phyloP scores from a whole-genome alignment of 352 stramenopile genomes.

The Pythium phragmiticola region DNA sequence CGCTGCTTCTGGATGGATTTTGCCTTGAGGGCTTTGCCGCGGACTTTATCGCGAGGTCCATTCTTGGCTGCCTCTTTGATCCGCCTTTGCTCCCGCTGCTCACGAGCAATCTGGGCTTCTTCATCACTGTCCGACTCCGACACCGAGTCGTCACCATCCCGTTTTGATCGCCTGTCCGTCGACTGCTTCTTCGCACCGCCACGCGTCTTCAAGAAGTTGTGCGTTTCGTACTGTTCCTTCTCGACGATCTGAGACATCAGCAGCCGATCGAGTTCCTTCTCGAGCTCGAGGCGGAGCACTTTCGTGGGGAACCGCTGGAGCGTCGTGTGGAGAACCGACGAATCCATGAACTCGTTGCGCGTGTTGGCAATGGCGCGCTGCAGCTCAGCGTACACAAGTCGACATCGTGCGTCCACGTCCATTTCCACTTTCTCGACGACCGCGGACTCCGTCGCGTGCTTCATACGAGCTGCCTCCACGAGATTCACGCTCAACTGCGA shows the following conservation, averaged over 20 bases:
- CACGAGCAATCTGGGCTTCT: conserved; percentile 61
- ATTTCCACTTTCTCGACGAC: conserved; percentile 50
- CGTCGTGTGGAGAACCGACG: conserved; percentile 84
- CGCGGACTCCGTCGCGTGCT: conserved; percentile 31
- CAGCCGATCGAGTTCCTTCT: conserved; percentile 90
- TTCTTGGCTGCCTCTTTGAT: conserved; percentile 34
- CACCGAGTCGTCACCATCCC: conserved; percentile 28
- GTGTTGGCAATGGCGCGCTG: conserved; percentile 85
- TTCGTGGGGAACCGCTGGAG: conserved; percentile 90
- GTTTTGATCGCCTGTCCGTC: neutral
- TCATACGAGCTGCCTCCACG: conserved; percentile 38
- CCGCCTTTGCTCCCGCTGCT: conserved; percentile 37
- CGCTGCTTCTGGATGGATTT: conserved; percentile 75
- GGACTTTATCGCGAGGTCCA: conserved; percentile 36
- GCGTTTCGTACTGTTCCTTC: conserved; percentile 57
- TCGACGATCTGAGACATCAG: conserved; percentile 85
- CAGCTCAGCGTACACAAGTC: conserved; percentile 88
- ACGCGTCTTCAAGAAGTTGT: conserved; percentile 39
- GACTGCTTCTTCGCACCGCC: neutral
- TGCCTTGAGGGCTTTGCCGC: conserved; percentile 49
- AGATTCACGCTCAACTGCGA: conserved; percentile 52
- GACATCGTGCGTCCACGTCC: conserved; percentile 86
- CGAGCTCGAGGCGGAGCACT: conserved; percentile 87
- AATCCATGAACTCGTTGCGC: conserved; percentile 89
- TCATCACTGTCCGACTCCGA: conserved; percentile 75